phyloP scores from a whole-genome alignment of 768 basidiomycete genomes.

The Cystobasidium onofrii region DNA sequence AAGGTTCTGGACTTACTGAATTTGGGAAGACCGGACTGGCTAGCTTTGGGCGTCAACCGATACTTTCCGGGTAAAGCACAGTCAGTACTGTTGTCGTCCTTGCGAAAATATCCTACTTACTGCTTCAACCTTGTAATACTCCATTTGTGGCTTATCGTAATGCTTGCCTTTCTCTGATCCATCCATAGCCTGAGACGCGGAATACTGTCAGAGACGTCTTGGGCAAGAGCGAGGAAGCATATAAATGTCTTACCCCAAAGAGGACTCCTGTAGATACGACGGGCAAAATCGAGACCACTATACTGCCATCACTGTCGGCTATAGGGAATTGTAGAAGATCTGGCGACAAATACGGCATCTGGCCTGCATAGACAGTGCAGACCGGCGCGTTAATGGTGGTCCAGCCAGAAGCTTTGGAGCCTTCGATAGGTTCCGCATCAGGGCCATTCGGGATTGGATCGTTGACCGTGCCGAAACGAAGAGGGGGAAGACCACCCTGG shows the following conservation, averaged over 20 bases:
- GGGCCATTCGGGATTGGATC: slow-evolving; percentile 21
- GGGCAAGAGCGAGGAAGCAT: no score
- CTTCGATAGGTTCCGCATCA: slow-evolving; percentile 34
- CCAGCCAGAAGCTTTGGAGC: slow-evolving; percentile 40
- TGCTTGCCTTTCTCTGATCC: slow-evolving; percentile 57
- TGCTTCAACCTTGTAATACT: slow-evolving; percentile 31
- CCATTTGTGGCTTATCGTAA: slow-evolving; percentile 48
- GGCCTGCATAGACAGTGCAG: slow-evolving; percentile 18
- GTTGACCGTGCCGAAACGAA: slow-evolving; percentile 27
- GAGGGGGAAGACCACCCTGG: neutral
- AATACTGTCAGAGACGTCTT: neutral
- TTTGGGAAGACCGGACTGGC: slow-evolving; percentile 66
- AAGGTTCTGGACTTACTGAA: slow-evolving; percentile 62
- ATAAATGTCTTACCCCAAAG: slow-evolving; percentile 1
- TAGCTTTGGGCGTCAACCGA: slow-evolving; percentile 33
- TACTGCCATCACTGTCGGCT: slow-evolving; percentile 26
- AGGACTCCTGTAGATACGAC: slow-evolving; percentile 7
- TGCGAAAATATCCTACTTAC: neutral
- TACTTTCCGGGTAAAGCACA: slow-evolving; percentile 23
- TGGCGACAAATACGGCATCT: neutral
- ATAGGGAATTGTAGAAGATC: neutral
- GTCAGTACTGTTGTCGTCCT: neutral
- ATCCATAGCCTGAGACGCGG: slow-evolving; percentile 53
- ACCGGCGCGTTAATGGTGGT: slow-evolving; percentile 49
- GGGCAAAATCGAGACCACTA: slow-evolving; percentile 33